Evolutionary conservation across 1,284 basidiomycete species (phyloP), one percentile per base, ranked within the genome.

Genomic region (Chalciporus sp.): DNA sequence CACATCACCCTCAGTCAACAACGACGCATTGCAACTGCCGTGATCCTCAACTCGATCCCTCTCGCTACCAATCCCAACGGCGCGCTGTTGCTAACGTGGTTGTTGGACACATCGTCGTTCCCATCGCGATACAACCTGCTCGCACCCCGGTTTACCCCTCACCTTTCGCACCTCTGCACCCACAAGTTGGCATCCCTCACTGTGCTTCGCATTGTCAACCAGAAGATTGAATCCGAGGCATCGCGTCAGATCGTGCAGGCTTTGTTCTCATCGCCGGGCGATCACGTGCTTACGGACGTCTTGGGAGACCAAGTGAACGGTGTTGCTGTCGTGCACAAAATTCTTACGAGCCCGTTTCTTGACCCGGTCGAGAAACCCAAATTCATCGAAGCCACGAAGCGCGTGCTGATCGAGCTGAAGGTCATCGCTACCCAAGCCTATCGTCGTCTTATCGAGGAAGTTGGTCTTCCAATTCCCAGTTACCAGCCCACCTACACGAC

Each of bases 31-130:
- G 95, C 95, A 6, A 91, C 94, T 1, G 91, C 95, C 11, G 81
- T 99, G 69, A 92, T 99, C 58, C 82, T 99, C 64, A 98, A 99
- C 75, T 97, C 95, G 7, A 98, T 99, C 54, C 96, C 96, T 12
- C 80, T 99, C 55, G 95, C 96, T 5, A 99, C 96, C 29, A 98
- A 97, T 69, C 93, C 95, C 11, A 99, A 99, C 65, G 97, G 97
- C 45, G 93, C 96, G 0, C 76, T 99, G 52, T 77, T 99, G 48
- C 76, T 99, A 48, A 98, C 95, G 3, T 99, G 97, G 97, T 81
- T 99, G 28, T 83, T 99, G 55, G 97, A 99, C 67, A 90, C 93
- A 1, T 96, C 94, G 41, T 86, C 85, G 58, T 90, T 99, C 74
- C 90, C 93, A 1, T 96, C 95, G 4, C 84, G 97, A 41, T 98